Base-by-base conservation (phyloP, 2,329 filamentous ascomycete species). In the Cordyceps cateniannulata region DNA sequence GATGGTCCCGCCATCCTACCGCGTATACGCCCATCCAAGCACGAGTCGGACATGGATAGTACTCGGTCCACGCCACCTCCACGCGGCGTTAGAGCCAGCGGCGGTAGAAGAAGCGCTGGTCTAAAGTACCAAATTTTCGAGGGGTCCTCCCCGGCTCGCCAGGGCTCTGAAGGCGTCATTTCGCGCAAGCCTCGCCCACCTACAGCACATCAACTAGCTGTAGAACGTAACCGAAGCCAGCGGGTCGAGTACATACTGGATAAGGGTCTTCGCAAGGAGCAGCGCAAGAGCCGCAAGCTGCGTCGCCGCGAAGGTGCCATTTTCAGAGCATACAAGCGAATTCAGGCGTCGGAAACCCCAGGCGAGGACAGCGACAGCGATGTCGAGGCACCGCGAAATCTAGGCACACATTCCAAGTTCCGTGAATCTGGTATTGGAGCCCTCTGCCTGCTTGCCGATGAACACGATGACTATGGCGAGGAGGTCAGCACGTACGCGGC, bases 191-290 rank as follows among this genome's bases (percentile, higher is more conserved):
- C 87, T 9, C 83, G 90, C 1, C 90, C 90, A 3, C 84, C 91
- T 0, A 95, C 90, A 0, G 88, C 89, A 40, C 90, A 95, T 72
- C 90, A 95, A 73, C 78, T 92, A 44, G 90, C 90, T 0, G 88
- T 95, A 1, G 89, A 92, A 71, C 83, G 87, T 60, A 92, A 93
- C 72, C 81, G 90, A 20, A 88, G 85, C 63, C 85, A 90, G 68
- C 85, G 90, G 6, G 90, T 93, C n/a, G 88, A 92, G 68, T 88
- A 92, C 67, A 90, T 91, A 56, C 82, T 95, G 18, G 87, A 91
- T 66, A 85, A 87, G n/a, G 87, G 88, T 32, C 77, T 93, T 38
- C 84, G 88, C 53, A 81, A 80, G 64, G 79, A 84, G 56, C 87
- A 92, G 68, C 83, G 86, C 69, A 78, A 78, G 60, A 82, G 85